Evolutionary conservation across 2,329 filamentous ascomycete genomes (phyloP), one percentile per base, ranked within the genome.

Genomic region (Cordyceps cicadae): DNA sequence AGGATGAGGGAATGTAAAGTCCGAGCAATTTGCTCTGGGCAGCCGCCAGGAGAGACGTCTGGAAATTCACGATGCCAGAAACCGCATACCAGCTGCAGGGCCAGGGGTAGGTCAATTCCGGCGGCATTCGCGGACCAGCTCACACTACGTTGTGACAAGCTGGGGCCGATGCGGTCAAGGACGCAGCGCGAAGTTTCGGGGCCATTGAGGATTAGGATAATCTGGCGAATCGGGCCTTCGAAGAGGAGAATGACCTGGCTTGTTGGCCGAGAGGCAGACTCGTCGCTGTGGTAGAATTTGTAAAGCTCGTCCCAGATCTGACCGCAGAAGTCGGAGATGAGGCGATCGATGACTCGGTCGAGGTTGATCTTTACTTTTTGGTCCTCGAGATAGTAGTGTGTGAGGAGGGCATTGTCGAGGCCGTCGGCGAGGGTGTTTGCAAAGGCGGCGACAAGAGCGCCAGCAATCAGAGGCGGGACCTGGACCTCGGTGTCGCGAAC

Each of bases 251-350:
- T 65, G 48, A 74, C 68, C 52, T 74, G 73, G 17, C 66, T 67
- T 0, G 66, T 64, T 4, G 67, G 69, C n/a, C 67, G 65, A 9
- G 63, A 19, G 19, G 34, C 37, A 11, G 48, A 11, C 3, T 68
- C 68, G 59, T 67, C 65, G 3, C 66, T 68, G 39, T 68, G 68
- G 51, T 75, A 74, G 51, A 72, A 73, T 4, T 62, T 50, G 66
- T 68, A 74, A 4, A 75, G 65, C 53, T 75, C 73, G 59, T 74
- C 71, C 73, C 73, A 74, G 48, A 75, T 61, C 51, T 67, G 64
- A 11, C 62, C 62, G 2, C 69, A 71, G 26, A 75, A 75, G 8
- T 69, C 67, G 9, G 68, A 64, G 3, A 75, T 59, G 15, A 75
- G 66, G 1, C 73, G 70, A 61, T 75, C 73, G 34, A 75, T 50